Evolutionary conservation across 2,329 filamentous ascomycete species (phyloP), one percentile per base, ranked within the genome.

Genomic region (Exophiala aquamarina): DNA sequence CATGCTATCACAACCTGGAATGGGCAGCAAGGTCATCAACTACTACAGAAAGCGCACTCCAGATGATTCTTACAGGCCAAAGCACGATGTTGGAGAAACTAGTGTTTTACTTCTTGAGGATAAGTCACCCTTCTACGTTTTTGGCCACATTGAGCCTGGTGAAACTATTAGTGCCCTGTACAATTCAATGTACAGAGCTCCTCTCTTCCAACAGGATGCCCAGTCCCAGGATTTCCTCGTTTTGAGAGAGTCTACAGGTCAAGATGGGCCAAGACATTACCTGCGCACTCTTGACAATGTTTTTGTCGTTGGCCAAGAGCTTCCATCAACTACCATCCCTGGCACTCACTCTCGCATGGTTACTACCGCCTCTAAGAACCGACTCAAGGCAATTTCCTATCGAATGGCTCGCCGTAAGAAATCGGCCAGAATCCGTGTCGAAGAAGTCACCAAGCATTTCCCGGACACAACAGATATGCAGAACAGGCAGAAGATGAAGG

Each of bases 1-100:
- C 8, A 89, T 95, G 50, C 74, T 98, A 52, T 96, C 92, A 34
- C 96, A 95, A 63, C 95, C 96, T 61, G 93, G 92, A 56, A 98
- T 98, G 93, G 91, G 91, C 42, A 95, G 86, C 66, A 87, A 90
- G 43, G 80, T 98, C 49, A 89, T 97, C 73, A 97, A 98, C 67
- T 98, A 97, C 68, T 96, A 96, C 65, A 87, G 89, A 31, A 83
- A 91, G 49, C 89, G 89, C 61, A 87, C 89, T 63, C 81, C 70
- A 26, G 88, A 94, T 36, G 88, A 93, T 51, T 81, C 83, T 39
- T 78, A 81, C 42, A 79, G 88, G 1, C 87, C 89, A 1, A 26
- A 90, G 72, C 67, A 78, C 50, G 89, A 95, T 3, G 79, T 98
- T 52, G 93, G 93, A 49, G 93, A 98, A 69, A 87, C 88, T 2